Conservation (phyloP, 768 basidiomycete genomes). For the Sarcomyxa edulis region DNA sequence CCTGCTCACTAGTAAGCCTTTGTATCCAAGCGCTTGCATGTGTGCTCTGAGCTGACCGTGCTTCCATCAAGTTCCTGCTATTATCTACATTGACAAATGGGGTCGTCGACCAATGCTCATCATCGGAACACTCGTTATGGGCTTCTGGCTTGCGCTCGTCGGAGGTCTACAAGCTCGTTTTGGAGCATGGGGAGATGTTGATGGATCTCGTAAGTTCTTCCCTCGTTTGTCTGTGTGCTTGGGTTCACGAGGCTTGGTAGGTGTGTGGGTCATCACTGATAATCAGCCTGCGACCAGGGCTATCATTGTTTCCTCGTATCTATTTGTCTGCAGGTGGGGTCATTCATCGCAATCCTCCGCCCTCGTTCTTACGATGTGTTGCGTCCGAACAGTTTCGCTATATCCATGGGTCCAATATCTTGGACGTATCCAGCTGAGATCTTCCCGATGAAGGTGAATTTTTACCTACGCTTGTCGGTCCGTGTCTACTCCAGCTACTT, state of each 20-base stretch:
- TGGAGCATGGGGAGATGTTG: constrained; percentile 54
- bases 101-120: constrained; percentile 76
- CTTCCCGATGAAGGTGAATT: constrained; percentile 20
- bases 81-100: constrained; percentile 71
- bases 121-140: constrained; percentile 61
- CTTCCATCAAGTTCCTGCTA: constrained; percentile 38
- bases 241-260: constrained; percentile 5
- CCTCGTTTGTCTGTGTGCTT: constrained; percentile 1
- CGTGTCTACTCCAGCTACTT: not conserved
- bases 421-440: constrained; percentile 72
- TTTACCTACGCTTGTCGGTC: not conserved
- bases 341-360: not conserved
- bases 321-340: constrained; percentile 57
- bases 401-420: constrained; percentile 75
- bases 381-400: constrained; percentile 40
- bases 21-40: constrained; percentile 32
- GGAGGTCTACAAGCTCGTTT: constrained; percentile 68
- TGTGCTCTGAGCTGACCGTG: constrained; percentile 28
- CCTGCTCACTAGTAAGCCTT: constrained; percentile 27
- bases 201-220: constrained; percentile 22
- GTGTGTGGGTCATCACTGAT: constrained; percentile 47
- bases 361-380: not conserved
- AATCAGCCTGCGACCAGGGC: constrained; percentile 57
- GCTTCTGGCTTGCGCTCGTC: constrained; percentile 73
- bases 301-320: constrained; percentile 73